These are phyloP conservation scores for Pisolithus orientalis DNA, from an alignment of 768 basidiomycete species.

Conservation along the genomic window DNA sequence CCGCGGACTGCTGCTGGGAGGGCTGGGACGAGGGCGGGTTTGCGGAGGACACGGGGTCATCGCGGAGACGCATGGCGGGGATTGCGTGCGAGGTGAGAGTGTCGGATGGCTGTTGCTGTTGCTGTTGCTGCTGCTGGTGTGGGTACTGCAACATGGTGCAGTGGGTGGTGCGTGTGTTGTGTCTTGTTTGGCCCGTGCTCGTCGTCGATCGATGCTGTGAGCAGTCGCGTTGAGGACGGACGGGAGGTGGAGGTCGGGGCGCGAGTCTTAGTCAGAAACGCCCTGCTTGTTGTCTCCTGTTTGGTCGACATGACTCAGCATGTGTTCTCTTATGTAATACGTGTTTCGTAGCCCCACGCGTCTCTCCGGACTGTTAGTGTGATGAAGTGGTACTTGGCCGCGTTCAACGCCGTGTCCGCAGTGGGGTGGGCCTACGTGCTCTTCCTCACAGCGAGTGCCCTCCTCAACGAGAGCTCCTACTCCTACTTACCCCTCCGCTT, in stretches of 20 bases:
- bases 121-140: constrained; percentile 9
- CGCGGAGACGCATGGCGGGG: constrained; percentile 53
- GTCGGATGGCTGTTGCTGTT: constrained; percentile 13
- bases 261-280: constrained; percentile 35
- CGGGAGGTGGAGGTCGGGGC: constrained; percentile 14
- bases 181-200: not conserved
- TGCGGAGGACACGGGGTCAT: constrained; percentile 34
- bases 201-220: not conserved
- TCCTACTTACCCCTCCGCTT: constrained; percentile 8
- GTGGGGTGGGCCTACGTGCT: constrained; percentile 75
- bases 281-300: constrained; percentile 17
- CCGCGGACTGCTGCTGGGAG: not conserved
- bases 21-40: constrained; percentile 13
- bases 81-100: constrained; percentile 11
- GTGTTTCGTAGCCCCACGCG: not conserved
- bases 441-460: constrained; percentile 41
- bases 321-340: not conserved
- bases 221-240: constrained; percentile 4
- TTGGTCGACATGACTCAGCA: constrained; percentile 5
- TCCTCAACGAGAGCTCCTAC: constrained; percentile 25
- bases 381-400: constrained; percentile 51
- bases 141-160: constrained; percentile 25
- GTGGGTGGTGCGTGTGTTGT: not conserved
- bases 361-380: not conserved
- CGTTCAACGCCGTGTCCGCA: constrained; percentile 73